Percentiles rank a stretch among this genome's conserved stretches.
These are phyloP conservation scores for Quercus tomentella DNA, from an alignment of 331 rosid genomes.

Conservation along the genomic window DNA sequence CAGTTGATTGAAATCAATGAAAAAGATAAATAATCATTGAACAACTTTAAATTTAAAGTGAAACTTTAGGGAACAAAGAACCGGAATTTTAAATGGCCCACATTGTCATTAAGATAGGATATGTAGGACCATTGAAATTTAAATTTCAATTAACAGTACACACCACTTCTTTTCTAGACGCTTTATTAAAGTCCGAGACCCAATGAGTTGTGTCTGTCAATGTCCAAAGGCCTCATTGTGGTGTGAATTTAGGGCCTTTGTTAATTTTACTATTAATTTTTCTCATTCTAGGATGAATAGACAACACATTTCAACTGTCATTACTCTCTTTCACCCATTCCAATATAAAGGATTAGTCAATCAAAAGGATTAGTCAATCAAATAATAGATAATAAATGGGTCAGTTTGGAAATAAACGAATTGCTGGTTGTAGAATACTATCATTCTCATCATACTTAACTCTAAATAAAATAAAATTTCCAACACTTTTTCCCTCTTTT, in stretches of 20 bases:
- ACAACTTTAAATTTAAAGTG: neutral
- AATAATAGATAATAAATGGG: no score
- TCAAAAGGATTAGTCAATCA: no score
- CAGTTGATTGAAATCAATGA: neutral
- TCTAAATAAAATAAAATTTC: no score
- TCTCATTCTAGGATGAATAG: neutral
- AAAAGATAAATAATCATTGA: neutral
- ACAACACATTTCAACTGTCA: neutral
- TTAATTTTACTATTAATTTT: slow-evolving; percentile 10
- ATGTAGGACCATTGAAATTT: slow-evolving; percentile 16
- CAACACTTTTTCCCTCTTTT: no score
- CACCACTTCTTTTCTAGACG: slow-evolving; percentile 4
- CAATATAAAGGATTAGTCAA: no score
- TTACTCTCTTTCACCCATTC: no score
- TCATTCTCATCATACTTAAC: no score
- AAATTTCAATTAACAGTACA: slow-evolving; percentile 16
- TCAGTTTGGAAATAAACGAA: no score
- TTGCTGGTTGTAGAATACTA: no score
- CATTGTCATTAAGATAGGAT: neutral
- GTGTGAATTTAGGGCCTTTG: slow-evolving; percentile 6
- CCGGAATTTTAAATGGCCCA: neutral
- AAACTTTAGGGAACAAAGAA: neutral
- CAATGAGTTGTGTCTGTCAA: slow-evolving; percentile 5
- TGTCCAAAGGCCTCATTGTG: slow-evolving; percentile 2
- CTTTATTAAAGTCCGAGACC: neutral